A percentile compares a stretch with the other conserved stretches of the same genome.
Evolutionary conservation across 345 rosid genomes (phyloP).

Genomic region (Moricandia arvensis): DNA sequence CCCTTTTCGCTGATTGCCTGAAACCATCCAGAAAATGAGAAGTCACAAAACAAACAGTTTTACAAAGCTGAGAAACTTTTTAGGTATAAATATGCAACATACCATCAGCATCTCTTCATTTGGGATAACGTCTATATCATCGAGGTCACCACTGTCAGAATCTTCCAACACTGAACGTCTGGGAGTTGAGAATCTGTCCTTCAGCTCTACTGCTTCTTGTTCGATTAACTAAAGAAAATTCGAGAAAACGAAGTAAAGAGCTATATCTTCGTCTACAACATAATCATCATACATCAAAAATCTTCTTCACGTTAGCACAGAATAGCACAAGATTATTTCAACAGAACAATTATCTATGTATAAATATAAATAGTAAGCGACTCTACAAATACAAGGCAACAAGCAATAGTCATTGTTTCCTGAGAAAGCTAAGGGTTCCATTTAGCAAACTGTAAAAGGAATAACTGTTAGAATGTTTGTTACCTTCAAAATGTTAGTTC

Average conservation of each 20-base stretch:
- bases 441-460: background rate
- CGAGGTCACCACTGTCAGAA: slow-evolving; percentile 78
- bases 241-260: slow-evolving; percentile 6
- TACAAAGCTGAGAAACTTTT: slow-evolving; percentile 3
- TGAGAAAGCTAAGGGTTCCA: background rate
- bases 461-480: background rate
- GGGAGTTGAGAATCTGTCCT: slow-evolving; percentile 68
- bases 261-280: background rate
- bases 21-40: slow-evolving; percentile 32
- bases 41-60: slow-evolving; percentile 1
- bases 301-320: slow-evolving; percentile 7
- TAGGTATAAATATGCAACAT: slow-evolving; percentile 30
- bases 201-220: slow-evolving; percentile 82
- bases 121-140: slow-evolving; percentile 88
- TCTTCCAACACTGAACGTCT: slow-evolving; percentile 82
- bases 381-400: background rate
- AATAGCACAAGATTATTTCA: background rate
- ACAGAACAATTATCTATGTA: background rate
- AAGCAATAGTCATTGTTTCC: background rate
- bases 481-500: slow-evolving; percentile 77
- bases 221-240: slow-evolving; percentile 57
- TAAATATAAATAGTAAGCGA: background rate
- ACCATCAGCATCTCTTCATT: slow-evolving; percentile 95
- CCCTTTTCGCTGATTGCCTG: slow-evolving; percentile 97
- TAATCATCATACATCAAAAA: slow-evolving; percentile 22